Evolutionary conservation across 345 rosid genomes (phyloP).

Genomic region (Alliaria petiolata): DNA sequence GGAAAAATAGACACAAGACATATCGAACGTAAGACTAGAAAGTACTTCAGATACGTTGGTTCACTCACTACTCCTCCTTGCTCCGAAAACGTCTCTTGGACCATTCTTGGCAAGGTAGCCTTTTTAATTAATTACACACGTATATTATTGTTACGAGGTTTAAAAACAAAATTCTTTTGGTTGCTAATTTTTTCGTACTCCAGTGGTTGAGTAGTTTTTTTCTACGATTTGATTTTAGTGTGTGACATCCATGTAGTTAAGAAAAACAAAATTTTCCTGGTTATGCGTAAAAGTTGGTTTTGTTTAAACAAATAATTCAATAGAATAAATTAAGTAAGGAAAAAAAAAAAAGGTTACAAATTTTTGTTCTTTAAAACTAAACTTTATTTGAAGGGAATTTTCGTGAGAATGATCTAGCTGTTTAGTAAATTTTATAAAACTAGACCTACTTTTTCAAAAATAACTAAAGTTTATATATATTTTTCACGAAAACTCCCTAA

Average conservation of each 20-base stretch:
- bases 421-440: neutral
- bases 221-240: neutral
- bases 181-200: neutral
- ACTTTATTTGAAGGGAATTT: neutral
- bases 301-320: neutral
- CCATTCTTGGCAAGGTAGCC: slow-evolving; percentile 49
- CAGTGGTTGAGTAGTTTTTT: neutral
- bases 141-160: neutral
- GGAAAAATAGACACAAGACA: slow-evolving; percentile 42
- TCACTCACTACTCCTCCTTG: slow-evolving; percentile 93
- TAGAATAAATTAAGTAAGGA: neutral
- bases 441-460: no score
- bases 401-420: neutral
- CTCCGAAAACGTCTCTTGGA: slow-evolving; percentile 60
- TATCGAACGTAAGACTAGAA: slow-evolving; percentile 38
- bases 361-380: neutral
- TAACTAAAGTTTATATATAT: no score
- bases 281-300: neutral
- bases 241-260: neutral
- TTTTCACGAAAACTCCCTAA: no score
- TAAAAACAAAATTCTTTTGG: neutral
- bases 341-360: neutral
- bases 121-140: neutral
- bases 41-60: slow-evolving; percentile 63
- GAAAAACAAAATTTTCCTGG: neutral